Evolutionary conservation across 306 rosid species (phyloP).

Genomic region (Cucumis sativus): DNA sequence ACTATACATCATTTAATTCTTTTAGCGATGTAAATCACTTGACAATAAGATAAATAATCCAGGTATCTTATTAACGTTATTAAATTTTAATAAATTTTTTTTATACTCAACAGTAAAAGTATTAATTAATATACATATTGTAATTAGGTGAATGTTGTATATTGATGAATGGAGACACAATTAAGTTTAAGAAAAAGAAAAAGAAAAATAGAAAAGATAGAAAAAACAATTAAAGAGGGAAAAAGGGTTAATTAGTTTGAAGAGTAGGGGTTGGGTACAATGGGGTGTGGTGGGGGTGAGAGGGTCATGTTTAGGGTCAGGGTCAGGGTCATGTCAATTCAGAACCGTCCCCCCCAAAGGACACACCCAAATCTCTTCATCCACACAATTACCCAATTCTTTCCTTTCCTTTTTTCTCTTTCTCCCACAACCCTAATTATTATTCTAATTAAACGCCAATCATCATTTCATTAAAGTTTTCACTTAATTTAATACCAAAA

Average conservation of each 20-base stretch:
- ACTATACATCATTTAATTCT: too few species aligned
- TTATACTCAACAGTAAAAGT: too few species aligned
- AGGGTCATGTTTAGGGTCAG: not conserved
- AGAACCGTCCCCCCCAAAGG: conserved; percentile 1
- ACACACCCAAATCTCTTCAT: not conserved
- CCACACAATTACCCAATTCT: not conserved
- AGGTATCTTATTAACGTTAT: too few species aligned
- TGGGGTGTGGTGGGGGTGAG: not conserved
- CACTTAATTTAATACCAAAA: not conserved
- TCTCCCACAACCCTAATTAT: not conserved
- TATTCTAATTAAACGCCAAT: not conserved
- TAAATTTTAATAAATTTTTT: too few species aligned
- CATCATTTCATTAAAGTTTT: not conserved
- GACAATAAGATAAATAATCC: too few species aligned
- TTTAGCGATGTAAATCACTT: too few species aligned
- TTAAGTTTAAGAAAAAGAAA: too few species aligned
- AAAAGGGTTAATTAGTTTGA: not conserved
- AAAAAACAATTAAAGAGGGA: not conserved
- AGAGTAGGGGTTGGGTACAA: not conserved
- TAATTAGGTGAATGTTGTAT: too few species aligned
- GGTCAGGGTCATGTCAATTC: conserved; percentile 12
- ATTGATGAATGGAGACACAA: too few species aligned
- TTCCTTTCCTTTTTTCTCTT: not conserved
- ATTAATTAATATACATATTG: too few species aligned
- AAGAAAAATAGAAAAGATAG: not conserved